Percentiles rank a stretch among this genome's conserved stretches.
phyloP scores from a whole-genome alignment of 2,329 filamentous ascomycete genomes.

The Aspergillus nomiae region DNA sequence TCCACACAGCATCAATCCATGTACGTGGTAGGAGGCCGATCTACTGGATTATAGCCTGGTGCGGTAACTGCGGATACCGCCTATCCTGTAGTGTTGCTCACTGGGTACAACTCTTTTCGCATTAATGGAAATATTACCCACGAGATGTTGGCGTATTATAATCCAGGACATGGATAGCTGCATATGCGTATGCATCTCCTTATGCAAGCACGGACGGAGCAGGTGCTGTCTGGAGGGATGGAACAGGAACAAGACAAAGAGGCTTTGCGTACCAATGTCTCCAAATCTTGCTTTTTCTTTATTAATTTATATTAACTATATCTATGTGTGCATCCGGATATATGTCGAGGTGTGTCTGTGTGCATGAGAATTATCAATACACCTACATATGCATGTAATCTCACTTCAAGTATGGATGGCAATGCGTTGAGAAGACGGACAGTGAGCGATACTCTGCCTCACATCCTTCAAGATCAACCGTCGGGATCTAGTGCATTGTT shows the following conservation, averaged over 20 bases:
- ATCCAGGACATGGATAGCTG: slow-evolving; percentile 3
- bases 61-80: slow-evolving; percentile 5
- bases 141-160: neutral
- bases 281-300: neutral
- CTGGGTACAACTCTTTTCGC: neutral
- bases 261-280: no score
- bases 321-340: neutral
- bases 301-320: neutral
- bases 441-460: neutral
- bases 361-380: no score
- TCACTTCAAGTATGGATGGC: no score
- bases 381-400: no score
- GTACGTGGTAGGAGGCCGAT: neutral
- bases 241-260: no score
- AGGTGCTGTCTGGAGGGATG: neutral
- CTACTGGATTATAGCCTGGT: neutral
- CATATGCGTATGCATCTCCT: slow-evolving; percentile 7
- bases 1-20: neutral
- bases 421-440: neutral
- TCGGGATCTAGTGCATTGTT: neutral
- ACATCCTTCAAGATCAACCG: neutral
- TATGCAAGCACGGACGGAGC: slow-evolving; percentile 3
- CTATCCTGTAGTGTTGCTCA: neutral
- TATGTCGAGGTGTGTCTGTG: no score
- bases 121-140: slow-evolving; percentile 1